phyloP scores from a whole-genome alignment of 495 filamentous ascomycete genomes.

The Annulohypoxylon moriforme region DNA sequence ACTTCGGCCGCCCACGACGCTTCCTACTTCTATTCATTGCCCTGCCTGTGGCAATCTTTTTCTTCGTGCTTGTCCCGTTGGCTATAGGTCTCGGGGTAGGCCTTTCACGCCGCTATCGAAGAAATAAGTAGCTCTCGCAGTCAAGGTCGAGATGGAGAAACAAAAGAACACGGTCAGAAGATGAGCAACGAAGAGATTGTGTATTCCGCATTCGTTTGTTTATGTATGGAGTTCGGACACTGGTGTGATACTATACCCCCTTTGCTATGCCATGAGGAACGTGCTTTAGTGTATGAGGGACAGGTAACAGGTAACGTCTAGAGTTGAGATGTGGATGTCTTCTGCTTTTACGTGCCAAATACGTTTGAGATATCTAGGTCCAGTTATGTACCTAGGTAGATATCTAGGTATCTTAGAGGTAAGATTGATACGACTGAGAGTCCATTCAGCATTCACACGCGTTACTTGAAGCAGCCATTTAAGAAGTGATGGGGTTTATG shows the following conservation, averaged over 20 bases:
- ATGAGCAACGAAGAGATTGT: conserved; percentile 65
- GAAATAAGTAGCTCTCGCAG: conserved; percentile 62
- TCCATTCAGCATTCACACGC: background rate
- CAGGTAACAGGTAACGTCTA: background rate
- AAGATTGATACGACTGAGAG: background rate
- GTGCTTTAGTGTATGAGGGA: background rate
- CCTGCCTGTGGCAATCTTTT: conserved; percentile 33
- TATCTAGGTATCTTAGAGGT: background rate
- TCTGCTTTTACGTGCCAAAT: background rate
- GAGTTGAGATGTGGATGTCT: conserved; percentile 2
- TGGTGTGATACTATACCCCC: conserved; percentile 32
- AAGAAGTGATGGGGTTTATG: too few relatives aligned
- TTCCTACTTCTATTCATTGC: conserved; percentile 51
- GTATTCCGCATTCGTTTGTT: conserved; percentile 37
- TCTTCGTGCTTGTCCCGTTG: conserved; percentile 48
- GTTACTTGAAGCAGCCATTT: too few relatives aligned
- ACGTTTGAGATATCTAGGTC: background rate
- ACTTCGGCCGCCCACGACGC: conserved; percentile 55
- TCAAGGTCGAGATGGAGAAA: conserved; percentile 67
- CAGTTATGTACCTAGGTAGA: too few relatives aligned
- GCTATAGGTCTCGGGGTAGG: conserved; percentile 52
- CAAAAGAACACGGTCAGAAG: background rate
- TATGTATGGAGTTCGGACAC: conserved; percentile 26
- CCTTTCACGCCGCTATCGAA: conserved; percentile 63
- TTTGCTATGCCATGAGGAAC: conserved; percentile 21